Evolutionary conservation across 2,329 filamentous ascomycete species (phyloP), one percentile per base, ranked within the genome.

Genomic region (Penicillium sp.): DNA sequence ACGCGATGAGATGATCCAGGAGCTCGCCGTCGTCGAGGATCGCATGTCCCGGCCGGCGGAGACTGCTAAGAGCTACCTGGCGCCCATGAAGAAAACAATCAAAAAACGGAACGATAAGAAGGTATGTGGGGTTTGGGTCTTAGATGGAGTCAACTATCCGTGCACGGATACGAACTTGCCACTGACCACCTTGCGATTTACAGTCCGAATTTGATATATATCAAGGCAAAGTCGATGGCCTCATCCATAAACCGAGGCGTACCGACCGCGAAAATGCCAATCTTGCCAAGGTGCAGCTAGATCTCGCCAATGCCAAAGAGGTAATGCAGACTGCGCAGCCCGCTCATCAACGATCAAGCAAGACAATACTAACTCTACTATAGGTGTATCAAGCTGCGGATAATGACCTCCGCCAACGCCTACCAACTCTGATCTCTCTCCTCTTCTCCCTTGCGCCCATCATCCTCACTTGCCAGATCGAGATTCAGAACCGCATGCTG

Each of bases 81-180:
- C 86, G 58, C 85, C 88, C 2, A 79, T 94, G 68, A 86, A 88
- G 65, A 94, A 91, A 74, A 87, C 86, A 1, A 90, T 95, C 65
- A 94, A 93, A 75, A 91, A 90, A 71, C 80, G 91, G 40, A 89
- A 94, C 67, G 89, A 92, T 63, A 89, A 86, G 73, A 87, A 90
- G 75, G 80, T 82, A 18, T 7, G 59, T 51, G 18, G 27, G 24
- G 7, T 9, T 27, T 27, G 26, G 26, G 10, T 27, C 6, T 27
- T 10, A 7, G 26, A 27, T 7, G 26, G 6, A 20, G 13, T 36
- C 17, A 8, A 17, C 12, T 20, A 18, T 10, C 5, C 20, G 4
- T 33, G 23, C 23, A 18, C 5, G 15, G 17, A 24, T 18, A 9
- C 34, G 10, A 15, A 34, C n/a, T 23, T n/a, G n/a, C n/a, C 12